These are phyloP conservation scores for Backusella westeae DNA, from an alignment of 192 early-diverging fungal species.

Conservation along the genomic window DNA sequence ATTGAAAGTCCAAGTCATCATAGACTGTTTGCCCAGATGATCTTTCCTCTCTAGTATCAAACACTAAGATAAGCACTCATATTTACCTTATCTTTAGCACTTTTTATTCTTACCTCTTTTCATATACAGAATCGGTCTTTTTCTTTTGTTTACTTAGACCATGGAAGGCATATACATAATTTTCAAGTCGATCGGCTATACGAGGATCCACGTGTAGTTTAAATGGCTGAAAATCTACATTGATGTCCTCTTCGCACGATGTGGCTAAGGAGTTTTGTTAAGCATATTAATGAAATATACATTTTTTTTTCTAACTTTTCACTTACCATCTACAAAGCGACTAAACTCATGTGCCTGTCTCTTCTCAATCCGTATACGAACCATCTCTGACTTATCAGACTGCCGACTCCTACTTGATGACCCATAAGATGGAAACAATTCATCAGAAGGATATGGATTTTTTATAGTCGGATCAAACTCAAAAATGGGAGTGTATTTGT, in stretches of 20 bases:
- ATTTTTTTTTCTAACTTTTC: background rate
- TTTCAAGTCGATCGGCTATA: slow-evolving; percentile 45
- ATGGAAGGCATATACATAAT: slow-evolving; percentile 34
- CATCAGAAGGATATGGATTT: background rate
- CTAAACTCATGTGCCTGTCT: slow-evolving; percentile 15
- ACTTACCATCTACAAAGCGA: slow-evolving; percentile 15
- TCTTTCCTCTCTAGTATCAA: background rate
- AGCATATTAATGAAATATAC: no score
- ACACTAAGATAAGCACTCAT: background rate
- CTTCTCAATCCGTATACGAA: slow-evolving; percentile 25
- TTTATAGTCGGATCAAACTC: slow-evolving; percentile 7
- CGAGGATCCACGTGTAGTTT: slow-evolving; percentile 46
- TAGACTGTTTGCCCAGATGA: background rate
- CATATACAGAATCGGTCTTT: background rate
- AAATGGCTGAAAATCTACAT: slow-evolving; percentile 47
- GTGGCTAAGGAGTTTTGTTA: background rate
- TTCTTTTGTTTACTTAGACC: slow-evolving; percentile 9
- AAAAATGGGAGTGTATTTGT: slow-evolving; percentile 2
- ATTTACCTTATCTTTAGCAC: background rate
- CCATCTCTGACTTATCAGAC: background rate
- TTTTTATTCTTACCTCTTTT: background rate
- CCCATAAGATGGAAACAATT: slow-evolving; percentile 1
- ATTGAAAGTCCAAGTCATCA: slow-evolving; percentile 7
- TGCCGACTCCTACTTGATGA: background rate
- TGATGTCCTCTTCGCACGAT: slow-evolving; percentile 33